Conservation (phyloP, 1,139 yeast species). For the Suhomyces anneliseae region DNA sequence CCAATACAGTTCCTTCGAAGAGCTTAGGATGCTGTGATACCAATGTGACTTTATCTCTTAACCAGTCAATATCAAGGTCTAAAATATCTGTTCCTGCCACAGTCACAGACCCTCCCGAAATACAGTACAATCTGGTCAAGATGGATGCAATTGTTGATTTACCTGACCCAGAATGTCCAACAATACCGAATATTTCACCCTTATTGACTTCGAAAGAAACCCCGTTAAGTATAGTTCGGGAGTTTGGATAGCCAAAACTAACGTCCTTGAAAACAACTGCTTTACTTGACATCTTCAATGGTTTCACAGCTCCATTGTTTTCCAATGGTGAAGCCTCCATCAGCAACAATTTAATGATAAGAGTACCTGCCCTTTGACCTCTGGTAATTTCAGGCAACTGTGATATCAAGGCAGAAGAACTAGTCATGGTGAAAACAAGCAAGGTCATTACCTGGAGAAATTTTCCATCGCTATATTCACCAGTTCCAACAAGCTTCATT, state of each 20-base stretch:
- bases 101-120: conserved; percentile 32
- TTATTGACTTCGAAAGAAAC: conserved; percentile 41
- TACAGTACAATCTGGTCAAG: conserved; percentile 51
- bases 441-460: conserved; percentile 71
- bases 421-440: conserved; percentile 68
- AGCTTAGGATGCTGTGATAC: conserved; percentile 70
- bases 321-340: conserved; percentile 32
- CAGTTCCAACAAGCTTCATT: conserved; percentile 58
- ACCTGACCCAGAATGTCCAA: conserved; percentile 81
- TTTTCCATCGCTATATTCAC: conserved; percentile 54
- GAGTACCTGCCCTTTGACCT: conserved; percentile 71
- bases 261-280: conserved; percentile 40
- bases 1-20: conserved; percentile 65
- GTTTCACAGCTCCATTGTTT: conserved; percentile 25
- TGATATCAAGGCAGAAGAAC: conserved; percentile 57
- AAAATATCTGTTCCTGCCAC: conserved; percentile 45
- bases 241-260: conserved; percentile 48
- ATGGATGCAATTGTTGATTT: conserved; percentile 67
- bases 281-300: conserved; percentile 11
- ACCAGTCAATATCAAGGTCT: conserved; percentile 44
- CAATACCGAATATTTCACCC: conserved; percentile 58
- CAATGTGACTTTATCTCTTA: conserved; percentile 55
- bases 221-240: conserved; percentile 31
- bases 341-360: conserved; percentile 47
- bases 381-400: conserved; percentile 76